These are phyloP conservation scores for Trichophyton verrucosum DNA, from an alignment of 2,329 filamentous ascomycete species.

Conservation along the genomic window DNA sequence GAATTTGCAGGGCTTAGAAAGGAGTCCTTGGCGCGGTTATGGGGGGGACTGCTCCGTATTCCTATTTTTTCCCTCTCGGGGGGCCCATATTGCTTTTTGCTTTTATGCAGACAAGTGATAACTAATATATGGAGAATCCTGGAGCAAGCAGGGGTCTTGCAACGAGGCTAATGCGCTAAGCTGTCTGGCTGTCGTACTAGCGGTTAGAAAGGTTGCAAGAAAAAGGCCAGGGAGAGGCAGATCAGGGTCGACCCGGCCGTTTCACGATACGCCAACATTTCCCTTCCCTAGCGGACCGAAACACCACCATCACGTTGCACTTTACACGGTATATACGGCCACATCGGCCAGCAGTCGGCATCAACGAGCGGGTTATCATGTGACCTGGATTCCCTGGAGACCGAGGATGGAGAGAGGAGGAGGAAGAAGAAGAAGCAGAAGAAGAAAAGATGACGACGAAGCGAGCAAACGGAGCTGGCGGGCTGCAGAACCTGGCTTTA, in stretches of 20 bases:
- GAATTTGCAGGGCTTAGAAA: constrained; percentile 2
- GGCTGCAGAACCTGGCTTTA: background rate
- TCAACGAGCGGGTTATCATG: constrained; percentile 3
- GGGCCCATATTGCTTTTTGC: background rate
- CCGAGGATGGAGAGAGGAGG: background rate
- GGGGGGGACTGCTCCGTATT: constrained; percentile 3
- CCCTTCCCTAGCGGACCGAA: background rate
- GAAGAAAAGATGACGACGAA: background rate
- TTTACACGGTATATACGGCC: background rate
- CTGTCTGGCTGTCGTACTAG: background rate
- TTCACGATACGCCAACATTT: background rate
- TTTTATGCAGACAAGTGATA: background rate
- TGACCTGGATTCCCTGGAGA: background rate
- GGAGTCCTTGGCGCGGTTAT: constrained; percentile 2
- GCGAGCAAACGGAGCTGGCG: background rate
- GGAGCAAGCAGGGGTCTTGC: background rate
- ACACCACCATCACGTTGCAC: background rate
- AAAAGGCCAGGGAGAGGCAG: background rate
- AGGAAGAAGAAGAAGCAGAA: background rate
- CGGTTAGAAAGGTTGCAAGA: constrained; percentile 4
- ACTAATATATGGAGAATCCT: constrained; percentile 2
- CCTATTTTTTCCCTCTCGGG: background rate
- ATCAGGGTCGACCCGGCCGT: constrained; percentile 4
- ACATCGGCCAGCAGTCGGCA: constrained; percentile 1
- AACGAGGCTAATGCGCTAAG: constrained; percentile 1